These are phyloP conservation scores for Apiospora rasikravindrae DNA, from an alignment of 2,329 filamentous ascomycete genomes.

Conservation along the genomic window DNA sequence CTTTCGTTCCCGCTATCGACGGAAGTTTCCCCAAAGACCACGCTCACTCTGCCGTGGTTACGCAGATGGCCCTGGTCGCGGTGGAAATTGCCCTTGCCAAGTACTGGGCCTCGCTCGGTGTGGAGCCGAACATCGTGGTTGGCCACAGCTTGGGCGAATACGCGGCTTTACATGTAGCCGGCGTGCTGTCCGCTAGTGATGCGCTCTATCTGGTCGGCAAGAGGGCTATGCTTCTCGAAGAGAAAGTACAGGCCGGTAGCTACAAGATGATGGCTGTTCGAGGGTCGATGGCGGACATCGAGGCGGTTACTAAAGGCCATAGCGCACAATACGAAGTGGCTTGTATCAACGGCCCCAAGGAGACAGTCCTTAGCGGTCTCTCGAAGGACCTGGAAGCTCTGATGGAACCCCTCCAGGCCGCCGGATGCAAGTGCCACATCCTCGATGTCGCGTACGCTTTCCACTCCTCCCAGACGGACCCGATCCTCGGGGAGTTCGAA, in stretches of 20 bases:
- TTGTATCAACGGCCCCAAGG: slow-evolving; percentile 68
- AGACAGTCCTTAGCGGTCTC: slow-evolving; percentile 63
- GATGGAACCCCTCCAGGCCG: slow-evolving; percentile 50
- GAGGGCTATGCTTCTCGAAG: slow-evolving; percentile 59
- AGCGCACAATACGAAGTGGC: slow-evolving; percentile 45
- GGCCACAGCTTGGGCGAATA: slow-evolving; percentile 64
- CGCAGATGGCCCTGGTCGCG: slow-evolving; percentile 41
- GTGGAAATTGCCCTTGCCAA: slow-evolving; percentile 44
- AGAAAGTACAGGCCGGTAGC: slow-evolving; percentile 57
- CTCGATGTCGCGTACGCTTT: slow-evolving; percentile 60
- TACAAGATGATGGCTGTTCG: slow-evolving; percentile 67
- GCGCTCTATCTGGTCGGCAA: slow-evolving; percentile 64
- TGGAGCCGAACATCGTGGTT: slow-evolving; percentile 47
- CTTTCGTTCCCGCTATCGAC: slow-evolving; percentile 49
- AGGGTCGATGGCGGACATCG: slow-evolving; percentile 49
- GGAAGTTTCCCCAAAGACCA: slow-evolving; percentile 49
- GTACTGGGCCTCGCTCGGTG: slow-evolving; percentile 44
- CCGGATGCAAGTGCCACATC: slow-evolving; percentile 48
- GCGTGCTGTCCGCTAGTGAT: slow-evolving; percentile 62
- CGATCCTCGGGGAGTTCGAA: slow-evolving; percentile 64
- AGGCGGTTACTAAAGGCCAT: not conserved
- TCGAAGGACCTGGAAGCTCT: slow-evolving; percentile 51
- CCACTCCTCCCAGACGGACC: slow-evolving; percentile 59
- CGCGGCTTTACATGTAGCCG: slow-evolving; percentile 62
- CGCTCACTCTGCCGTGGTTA: slow-evolving; percentile 35